Base-by-base conservation (phyloP, 2,329 filamentous ascomycete species). In the Diplodia corticola region DNA sequence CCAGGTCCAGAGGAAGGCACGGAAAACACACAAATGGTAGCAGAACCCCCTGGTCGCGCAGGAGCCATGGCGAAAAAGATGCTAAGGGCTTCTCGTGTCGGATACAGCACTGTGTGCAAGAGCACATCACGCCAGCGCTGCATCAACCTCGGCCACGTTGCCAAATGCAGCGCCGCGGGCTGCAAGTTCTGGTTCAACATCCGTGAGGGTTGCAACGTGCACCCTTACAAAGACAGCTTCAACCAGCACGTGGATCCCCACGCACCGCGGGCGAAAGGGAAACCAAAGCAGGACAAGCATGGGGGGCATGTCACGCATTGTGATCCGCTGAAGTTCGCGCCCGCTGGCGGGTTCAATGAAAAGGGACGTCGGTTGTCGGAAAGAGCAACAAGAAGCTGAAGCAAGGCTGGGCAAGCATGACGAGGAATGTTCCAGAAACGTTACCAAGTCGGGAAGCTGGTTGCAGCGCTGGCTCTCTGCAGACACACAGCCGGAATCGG, bases 161-260 rank as follows among this genome's bases (percentile, higher is more conserved):
- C 54, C 35, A 57, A 57, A 9, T 44, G 54, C 35, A 44, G 22
- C 17, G 35, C 54, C 22, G 12, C 35, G 4, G 54, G 35, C 54
- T 59, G 33, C 37, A 59, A 59, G 20, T 59, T 59, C 37, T 59
- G 35, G 54, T 59, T 59, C 54, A 59, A 44, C 24, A 24, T 30
- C 35, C 54, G 35, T 12, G 54, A 59, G 13, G 35, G 54, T 2
- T 59, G 54, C 24, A 22, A 46, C 15, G 13, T 44, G 7, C 54
- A 59, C 17, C 54, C 35, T 10, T 59, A 59, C 35, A 37, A 24
- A n/a, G 54, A 59, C 6, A 33, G 54, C 6, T 59, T 59, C 54
- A 59, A 46, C 35, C 15, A 44, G 12, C 22, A 59, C 7, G 33
- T 24, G 20, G 44, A 37, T 15, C 53, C 53, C 5, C 33, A 55